Evolutionary conservation across 176 grass and related monocot genomes (phyloP), one percentile per base, ranked within the genome.

Genomic region (Paspalum notatum): DNA sequence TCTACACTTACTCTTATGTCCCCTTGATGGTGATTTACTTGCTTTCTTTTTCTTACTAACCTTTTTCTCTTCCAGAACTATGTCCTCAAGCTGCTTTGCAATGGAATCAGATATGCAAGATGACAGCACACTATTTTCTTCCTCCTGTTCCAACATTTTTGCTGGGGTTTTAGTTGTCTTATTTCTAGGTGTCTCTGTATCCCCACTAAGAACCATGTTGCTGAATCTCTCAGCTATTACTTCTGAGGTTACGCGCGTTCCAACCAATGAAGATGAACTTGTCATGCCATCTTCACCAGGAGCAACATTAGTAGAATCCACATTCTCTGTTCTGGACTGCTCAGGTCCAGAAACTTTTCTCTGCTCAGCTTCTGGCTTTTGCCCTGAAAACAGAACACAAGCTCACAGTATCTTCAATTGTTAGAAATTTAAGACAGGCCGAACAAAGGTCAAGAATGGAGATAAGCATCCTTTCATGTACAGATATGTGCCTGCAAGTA

Each of bases 81-180:
- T 68, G 79, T 68, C 48, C 47, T 98, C 82, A 10, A 95, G 84
- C 12, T 91, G 91, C 74, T 91, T 95, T 1, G 80, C 87, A 86
- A 99, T 95, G 21, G 82, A 88, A 74, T 93, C 62, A 50, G 90
- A 93, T 79, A 91, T 91, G 88, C 88, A 85, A 82, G 88, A 66
- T 11, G 51, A 82, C 45, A 82, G 32, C 72, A 82, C 78, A 67
- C 59, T 61, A 2, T 32, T 66, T 20, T 82, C 83, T 45, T 73
- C 78, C 57, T 85, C 78, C 83, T 80, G 48, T 41, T 84, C 72
- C 32, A 83, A 62, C 38, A 76, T 72, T 66, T 92, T 77, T 4
- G 47, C 87, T 44, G 66, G 77, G 49, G 74, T 20, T 79, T 85
- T 84, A 38, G n/a, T 65, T 80, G 41, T 60, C 24, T 66, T 88